Conservation (phyloP, 163 green algal genomes). For the Prototheca stagnorum region DNA sequence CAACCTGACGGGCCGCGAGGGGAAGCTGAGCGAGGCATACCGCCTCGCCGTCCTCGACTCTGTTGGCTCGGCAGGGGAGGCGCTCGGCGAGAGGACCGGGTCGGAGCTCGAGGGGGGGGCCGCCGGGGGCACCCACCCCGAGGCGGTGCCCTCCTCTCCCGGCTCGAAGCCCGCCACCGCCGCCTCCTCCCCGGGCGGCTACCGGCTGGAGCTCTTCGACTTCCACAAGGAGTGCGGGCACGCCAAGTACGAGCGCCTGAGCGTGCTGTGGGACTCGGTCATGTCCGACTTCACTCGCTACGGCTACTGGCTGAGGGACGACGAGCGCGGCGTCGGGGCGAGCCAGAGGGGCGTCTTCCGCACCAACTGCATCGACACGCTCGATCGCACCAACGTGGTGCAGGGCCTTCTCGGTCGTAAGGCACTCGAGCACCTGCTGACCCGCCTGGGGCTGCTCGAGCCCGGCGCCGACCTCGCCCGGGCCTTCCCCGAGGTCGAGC, state of each 20-base stretch:
- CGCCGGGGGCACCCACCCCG: too few species aligned
- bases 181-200: neutral
- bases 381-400: constrained; percentile 87
- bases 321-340: neutral
- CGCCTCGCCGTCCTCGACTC: neutral
- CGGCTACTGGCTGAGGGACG: constrained; percentile 22
- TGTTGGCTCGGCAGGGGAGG: neutral
- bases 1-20: constrained; percentile 62
- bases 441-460: constrained; percentile 28
- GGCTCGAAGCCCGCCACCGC: constrained; percentile 6
- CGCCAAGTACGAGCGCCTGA: constrained; percentile 41
- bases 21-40: constrained; percentile 32
- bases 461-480: constrained; percentile 11
- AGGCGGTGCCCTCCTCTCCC: neutral
- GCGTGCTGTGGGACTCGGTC: constrained; percentile 40
- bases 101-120: neutral
- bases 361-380: constrained; percentile 86
- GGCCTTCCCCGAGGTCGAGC: constrained; percentile 29
- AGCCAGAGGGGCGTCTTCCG: constrained; percentile 63
- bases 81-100: neutral
- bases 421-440: constrained; percentile 49
- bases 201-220: constrained; percentile 59
- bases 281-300: constrained; percentile 17
- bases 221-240: constrained; percentile 72
- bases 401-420: constrained; percentile 46